phyloP scores from a whole-genome alignment of 768 basidiomycete genomes.

The Hygrophorus pudorinus region DNA sequence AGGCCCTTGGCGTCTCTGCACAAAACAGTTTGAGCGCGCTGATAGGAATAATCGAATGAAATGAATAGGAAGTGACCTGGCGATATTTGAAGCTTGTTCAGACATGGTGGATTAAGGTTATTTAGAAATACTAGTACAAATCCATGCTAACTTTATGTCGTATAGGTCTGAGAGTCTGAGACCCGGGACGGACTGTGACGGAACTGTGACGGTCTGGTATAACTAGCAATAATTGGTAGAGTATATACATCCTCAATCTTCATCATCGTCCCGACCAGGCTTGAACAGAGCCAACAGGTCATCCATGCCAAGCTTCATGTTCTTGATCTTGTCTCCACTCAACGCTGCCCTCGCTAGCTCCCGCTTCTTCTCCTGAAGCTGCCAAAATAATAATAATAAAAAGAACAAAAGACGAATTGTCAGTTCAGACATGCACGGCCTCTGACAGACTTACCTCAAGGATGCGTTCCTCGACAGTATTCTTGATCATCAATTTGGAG shows the following conservation, averaged over 20 bases:
- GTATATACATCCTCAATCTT: constrained; percentile 23
- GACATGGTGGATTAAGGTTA: not conserved
- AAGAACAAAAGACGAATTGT: too few species aligned
- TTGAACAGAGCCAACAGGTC: constrained; percentile 79
- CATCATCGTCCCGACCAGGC: constrained; percentile 46
- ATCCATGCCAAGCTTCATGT: constrained; percentile 72
- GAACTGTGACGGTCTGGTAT: too few species aligned
- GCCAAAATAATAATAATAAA: constrained; percentile 2
- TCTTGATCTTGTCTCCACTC: constrained; percentile 82
- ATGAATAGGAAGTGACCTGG: constrained; percentile 1
- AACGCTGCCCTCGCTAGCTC: constrained; percentile 75
- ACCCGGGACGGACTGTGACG: too few species aligned
- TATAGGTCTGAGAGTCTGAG: too few species aligned
- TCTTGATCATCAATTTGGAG: constrained; percentile 79
- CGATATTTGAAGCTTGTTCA: constrained; percentile 4
- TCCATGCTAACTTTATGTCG: too few species aligned
- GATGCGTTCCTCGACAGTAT: constrained; percentile 85
- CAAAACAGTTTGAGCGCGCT: constrained; percentile 6
- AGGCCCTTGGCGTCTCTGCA: constrained; percentile 70
- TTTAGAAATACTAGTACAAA: not conserved
- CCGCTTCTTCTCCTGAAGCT: constrained; percentile 92
- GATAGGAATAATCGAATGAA: not conserved
- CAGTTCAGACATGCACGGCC: not conserved
- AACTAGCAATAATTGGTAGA: too few species aligned
- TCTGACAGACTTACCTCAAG: constrained; percentile 36